Base-by-base conservation (phyloP, 1,284 basidiomycete species). In the Malassezia slooffiae region DNA sequence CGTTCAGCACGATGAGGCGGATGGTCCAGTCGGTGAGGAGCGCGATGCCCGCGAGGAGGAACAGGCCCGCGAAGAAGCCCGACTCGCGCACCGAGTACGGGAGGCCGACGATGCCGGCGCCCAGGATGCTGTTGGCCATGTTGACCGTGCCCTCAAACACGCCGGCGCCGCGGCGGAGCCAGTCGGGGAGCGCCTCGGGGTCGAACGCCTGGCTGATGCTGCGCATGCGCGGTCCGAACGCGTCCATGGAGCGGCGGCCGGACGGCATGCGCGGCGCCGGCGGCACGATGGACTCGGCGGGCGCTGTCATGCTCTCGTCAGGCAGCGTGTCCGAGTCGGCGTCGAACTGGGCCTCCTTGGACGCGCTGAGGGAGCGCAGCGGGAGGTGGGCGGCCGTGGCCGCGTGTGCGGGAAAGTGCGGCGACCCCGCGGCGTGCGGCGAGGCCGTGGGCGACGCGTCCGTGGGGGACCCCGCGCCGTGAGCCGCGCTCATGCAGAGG, bases 11-110 rank as follows among this genome's bases (percentile, higher is more conserved):
- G 41, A 96, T 91, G 24, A 99, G 78, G 11, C 90, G 81, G 50
- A 99, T 96, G 3, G 93, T 97, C 91, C 91, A 97, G 72, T 96
- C 90, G 10, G 91, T 96, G 29, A 93, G 77, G 19, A 73, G 76
- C 33, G 85, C 89, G 11, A 97, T 75, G 6, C 80, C 71, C 17
- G 90, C 74, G 12, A 99, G 77, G 2, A 99, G 76, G 8, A 82
- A 41, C 11, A 95, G 72, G 5, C 93, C 93, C 0, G 79, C 80
- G 49, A 95, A 76, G 72, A 95, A 90, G 2, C 90, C 90, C 19
- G 90, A 87, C 74, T 91, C 84, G 56, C 81, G 80, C 47, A 95
- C 74, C 26, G 90, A 88, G 68, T 95, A 95, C 1, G 90, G 90
- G 17, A 96, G 74, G 43, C 67, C 71, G 23, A 72, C 68, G 41